Conservation (phyloP, 2,329 filamentous ascomycete species). For the Microdochium nivale region DNA sequence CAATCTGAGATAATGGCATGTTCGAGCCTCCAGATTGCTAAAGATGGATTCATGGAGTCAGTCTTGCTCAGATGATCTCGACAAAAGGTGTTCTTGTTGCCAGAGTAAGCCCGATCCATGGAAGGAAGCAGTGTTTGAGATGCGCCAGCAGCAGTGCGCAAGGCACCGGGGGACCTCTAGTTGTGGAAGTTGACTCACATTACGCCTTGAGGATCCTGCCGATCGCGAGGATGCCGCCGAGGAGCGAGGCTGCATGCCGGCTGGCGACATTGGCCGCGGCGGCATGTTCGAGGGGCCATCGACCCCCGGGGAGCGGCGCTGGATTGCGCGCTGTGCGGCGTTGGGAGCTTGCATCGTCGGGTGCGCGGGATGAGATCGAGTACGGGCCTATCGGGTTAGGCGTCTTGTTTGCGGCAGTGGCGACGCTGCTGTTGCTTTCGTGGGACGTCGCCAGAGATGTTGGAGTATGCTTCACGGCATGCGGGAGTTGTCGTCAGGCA, state of each 20-base stretch:
- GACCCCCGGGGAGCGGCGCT: constrained; percentile 54
- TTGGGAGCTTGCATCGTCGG: constrained; percentile 42
- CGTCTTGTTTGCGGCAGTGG: not conserved
- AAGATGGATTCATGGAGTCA: not conserved
- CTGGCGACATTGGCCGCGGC: constrained; percentile 52
- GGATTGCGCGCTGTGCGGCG: constrained; percentile 44
- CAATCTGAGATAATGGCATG: constrained; percentile 85
- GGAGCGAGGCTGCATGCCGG: constrained; percentile 48
- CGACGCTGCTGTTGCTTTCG: not conserved
- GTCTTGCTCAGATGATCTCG: not conserved
- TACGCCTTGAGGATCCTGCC: constrained; percentile 40
- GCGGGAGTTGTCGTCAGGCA: too few relatives aligned
- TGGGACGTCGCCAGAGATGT: too few relatives aligned
- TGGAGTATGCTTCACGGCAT: too few relatives aligned
- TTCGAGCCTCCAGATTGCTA: constrained; percentile 53
- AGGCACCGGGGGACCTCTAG: not conserved
- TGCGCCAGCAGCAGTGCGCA: constrained; percentile 1
- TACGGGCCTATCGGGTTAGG: not conserved
- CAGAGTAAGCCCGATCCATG: not conserved
- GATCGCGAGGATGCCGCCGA: constrained; percentile 61
- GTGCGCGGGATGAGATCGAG: not conserved
- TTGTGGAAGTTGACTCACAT: constrained; percentile 39
- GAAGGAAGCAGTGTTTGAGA: constrained; percentile 4
- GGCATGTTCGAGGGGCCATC: constrained; percentile 49
- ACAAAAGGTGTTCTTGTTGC: not conserved